Base-by-base conservation (phyloP, 371 early-diverging fungal genomes). In the Phascolomyces articulosus region DNA sequence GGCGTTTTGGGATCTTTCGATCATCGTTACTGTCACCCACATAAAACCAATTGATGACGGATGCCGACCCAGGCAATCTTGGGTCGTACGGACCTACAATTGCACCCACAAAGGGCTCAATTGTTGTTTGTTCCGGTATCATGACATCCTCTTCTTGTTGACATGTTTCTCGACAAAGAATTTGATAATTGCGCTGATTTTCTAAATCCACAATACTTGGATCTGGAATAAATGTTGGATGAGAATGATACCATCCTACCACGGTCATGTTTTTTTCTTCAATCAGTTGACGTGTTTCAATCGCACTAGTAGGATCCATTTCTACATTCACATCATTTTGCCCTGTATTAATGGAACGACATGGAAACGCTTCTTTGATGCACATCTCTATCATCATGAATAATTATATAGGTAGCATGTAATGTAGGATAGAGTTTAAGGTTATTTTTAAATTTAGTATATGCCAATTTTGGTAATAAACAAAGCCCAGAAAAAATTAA, bases 71-170 rank as follows among this genome's bases (percentile, higher is more conserved):
- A 8, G 91, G 91, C n/a, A 93, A 84, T 29, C 87, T 77, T 1
- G 92, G 91, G 71, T 93, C 93, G 62, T 94, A 94, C 3, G 95
- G 94, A 0, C 93, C 89, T 28, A 94, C 88, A 62, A 95, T 95
- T 13, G 93, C 95, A n/a, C 95, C 95, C 2, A 95, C 91, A 85
- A 95, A 95, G 0, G 95, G 95, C 55, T 87, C 89, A 54, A 84
- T 68, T 60, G 72, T 60, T 60, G 71, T 58, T 58, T 65, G 20
- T 23, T 62, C 21, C 15, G 18, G 23, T 27, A 34, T 11, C 11
- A 10, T 31, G 10, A 31, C 10, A 34, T 34, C 2, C 6, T 34
- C 34, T 0, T 16, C 28, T 26, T 58, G 20, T 4, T 29, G 28
- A 21, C 49, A 64, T 18, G 85, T 77, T 26, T 86, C 86, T 53